Conservation (phyloP, 2,329 filamentous ascomycete genomes). For the Colletotrichum lindemuthianum region DNA sequence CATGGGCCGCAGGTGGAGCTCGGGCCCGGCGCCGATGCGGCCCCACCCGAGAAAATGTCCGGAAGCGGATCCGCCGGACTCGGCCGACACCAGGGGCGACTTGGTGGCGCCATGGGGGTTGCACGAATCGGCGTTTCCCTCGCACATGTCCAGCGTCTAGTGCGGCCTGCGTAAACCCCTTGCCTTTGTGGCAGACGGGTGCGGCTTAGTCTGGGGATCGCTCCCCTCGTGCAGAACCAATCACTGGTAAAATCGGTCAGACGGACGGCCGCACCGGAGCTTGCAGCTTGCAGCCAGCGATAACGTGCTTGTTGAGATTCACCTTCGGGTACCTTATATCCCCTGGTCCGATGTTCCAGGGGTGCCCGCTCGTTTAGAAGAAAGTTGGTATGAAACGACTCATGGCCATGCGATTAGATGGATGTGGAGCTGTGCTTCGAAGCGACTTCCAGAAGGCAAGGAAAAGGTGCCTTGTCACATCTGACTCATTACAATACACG, state of each 20-base stretch:
- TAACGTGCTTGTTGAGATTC: too few relatives aligned
- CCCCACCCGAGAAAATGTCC: slow-evolving; percentile 1
- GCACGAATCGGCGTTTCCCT: neutral
- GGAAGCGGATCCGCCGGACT: slow-evolving; percentile 1
- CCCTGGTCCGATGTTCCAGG: too few relatives aligned
- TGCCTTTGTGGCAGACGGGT: slow-evolving; percentile 17
- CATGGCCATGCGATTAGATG: neutral
- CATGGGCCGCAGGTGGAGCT: neutral
- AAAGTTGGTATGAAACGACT: neutral
- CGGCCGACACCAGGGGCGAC: neutral
- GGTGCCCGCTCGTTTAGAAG: too few relatives aligned
- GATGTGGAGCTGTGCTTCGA: neutral
- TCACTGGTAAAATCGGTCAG: too few relatives aligned
- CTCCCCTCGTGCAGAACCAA: too few relatives aligned
- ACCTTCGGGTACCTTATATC: too few relatives aligned
- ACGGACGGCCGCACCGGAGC: too few relatives aligned
- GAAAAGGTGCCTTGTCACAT: too few relatives aligned
- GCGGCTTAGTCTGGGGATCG: slow-evolving; percentile 1
- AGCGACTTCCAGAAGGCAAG: too few relatives aligned
- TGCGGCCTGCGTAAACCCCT: neutral
- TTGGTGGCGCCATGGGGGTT: neutral
- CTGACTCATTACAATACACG: too few relatives aligned
- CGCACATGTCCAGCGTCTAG: neutral
- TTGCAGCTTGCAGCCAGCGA: too few relatives aligned
- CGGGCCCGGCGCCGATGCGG: neutral